Percentiles rank a stretch among this genome's conserved stretches.
phyloP scores from a whole-genome alignment of 1,284 basidiomycete species.

The Cryptococcus amylolentus region DNA sequence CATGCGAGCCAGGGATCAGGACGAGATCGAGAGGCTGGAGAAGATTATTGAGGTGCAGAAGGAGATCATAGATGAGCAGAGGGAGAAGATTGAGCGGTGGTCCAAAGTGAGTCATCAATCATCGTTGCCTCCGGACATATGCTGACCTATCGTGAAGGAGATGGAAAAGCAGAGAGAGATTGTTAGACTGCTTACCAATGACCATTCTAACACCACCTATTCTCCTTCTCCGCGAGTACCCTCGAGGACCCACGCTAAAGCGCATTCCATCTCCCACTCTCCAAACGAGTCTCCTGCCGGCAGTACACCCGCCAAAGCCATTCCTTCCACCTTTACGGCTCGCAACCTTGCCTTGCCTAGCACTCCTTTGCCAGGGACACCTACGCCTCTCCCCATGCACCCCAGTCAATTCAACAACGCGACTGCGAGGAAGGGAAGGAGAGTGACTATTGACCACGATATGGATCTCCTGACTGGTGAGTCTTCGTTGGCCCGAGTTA shows the following conservation, averaged over 20 bases:
- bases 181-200: constrained; percentile 36
- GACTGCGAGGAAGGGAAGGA: constrained; percentile 31
- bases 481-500: constrained; percentile 4
- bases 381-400: constrained; percentile 43
- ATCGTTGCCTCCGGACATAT: not conserved
- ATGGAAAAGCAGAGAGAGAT: constrained; percentile 44
- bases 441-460: constrained; percentile 48
- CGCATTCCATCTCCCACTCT: constrained; percentile 19
- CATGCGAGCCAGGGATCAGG: constrained; percentile 18
- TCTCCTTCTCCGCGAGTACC: constrained; percentile 10
- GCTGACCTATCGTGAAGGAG: constrained; percentile 17
- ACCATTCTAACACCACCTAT: constrained; percentile 5
- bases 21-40: constrained; percentile 42
- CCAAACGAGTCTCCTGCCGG: constrained; percentile 8
- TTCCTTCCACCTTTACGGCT: constrained; percentile 36
- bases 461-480: constrained; percentile 41
- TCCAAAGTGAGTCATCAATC: constrained; percentile 29
- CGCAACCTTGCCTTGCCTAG: constrained; percentile 35
- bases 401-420: constrained; percentile 32
- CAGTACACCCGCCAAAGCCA: constrained; percentile 12
- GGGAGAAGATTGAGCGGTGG: constrained; percentile 45
- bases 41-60: constrained; percentile 44
- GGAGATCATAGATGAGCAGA: constrained; percentile 42
- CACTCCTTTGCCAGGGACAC: constrained; percentile 6
- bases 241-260: constrained; percentile 12